Conservation (phyloP, 495 filamentous ascomycete genomes). For the Tetracladium marchalianum region DNA sequence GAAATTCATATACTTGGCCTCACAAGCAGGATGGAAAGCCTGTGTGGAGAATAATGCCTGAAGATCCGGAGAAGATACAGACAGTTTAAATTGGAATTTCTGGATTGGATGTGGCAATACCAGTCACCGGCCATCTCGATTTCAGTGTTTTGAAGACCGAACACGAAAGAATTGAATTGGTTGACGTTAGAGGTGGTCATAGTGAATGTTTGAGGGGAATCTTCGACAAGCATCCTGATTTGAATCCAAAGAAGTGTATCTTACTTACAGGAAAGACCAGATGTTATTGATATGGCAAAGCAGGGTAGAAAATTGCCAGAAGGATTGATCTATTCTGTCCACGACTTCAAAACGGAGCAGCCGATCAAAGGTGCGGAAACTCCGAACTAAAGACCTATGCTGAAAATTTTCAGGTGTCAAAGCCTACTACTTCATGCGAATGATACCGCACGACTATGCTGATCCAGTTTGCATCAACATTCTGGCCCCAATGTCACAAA, state of each 20-base stretch:
- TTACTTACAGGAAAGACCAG: conserved; percentile 14
- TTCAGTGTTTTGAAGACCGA: conserved; percentile 11
- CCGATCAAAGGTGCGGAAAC: conserved; percentile 11
- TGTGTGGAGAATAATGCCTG: conserved; percentile 14
- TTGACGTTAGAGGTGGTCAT: conserved; percentile 16
- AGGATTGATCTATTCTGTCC: conserved; percentile 5
- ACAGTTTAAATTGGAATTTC: conserved; percentile 15
- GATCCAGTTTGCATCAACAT: conserved; percentile 13
- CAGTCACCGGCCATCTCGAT: conserved; percentile 15
- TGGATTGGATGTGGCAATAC: conserved; percentile 18
- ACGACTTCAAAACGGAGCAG: conserved; percentile 16
- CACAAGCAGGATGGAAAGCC: conserved; percentile 13
- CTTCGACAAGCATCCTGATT: conserved; percentile 5
- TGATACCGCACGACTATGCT: conserved; percentile 20
- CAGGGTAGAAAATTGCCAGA: conserved; percentile 2
- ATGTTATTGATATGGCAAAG: conserved; percentile 11
- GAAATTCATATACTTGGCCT: conserved; percentile 12
- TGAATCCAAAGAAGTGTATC: conserved; percentile 6
- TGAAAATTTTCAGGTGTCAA: conserved; percentile 10
- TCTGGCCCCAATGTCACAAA: conserved; percentile 10
- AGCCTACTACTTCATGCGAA: conserved; percentile 18
- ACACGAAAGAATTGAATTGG: conserved; percentile 10
- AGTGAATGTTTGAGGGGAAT: conserved; percentile 17
- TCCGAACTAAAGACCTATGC: not conserved
- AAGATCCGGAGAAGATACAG: conserved; percentile 12